Evolutionary conservation across 2,329 filamentous ascomycete species (phyloP).

Genomic region (Trichophyton equinum): DNA sequence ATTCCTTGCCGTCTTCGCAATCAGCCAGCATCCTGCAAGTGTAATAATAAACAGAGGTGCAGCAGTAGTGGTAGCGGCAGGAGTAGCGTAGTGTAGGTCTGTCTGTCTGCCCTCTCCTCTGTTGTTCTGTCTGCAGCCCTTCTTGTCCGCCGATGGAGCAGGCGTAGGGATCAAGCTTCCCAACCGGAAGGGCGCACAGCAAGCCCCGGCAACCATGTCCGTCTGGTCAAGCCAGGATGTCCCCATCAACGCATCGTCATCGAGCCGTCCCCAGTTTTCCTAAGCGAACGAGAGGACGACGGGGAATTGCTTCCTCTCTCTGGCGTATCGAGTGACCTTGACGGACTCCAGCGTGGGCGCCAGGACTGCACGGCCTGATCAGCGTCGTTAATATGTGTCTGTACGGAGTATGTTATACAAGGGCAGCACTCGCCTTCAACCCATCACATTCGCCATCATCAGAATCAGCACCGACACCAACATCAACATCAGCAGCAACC

Average conservation of each 20-base stretch:
- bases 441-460: neutral
- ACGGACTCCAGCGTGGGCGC: neutral
- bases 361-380: constrained; percentile 1
- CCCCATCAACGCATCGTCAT: neutral
- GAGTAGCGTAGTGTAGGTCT: too few relatives aligned
- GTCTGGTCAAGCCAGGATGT: neutral
- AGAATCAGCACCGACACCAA: too few relatives aligned
- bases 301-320: neutral
- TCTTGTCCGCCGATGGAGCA: neutral
- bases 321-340: neutral
- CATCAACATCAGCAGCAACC: too few relatives aligned
- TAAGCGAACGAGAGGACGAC: neutral
- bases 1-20: neutral
- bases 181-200: constrained; percentile 1
- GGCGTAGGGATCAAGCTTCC: constrained; percentile 1
- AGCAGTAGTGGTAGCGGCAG: neutral
- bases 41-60: neutral
- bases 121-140: neutral
- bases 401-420: neutral
- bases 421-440: too few relatives aligned
- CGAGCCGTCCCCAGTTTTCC: constrained; percentile 1
- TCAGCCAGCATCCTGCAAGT: neutral
- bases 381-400: neutral
- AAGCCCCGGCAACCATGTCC: neutral
- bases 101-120: neutral